Percentiles rank a stretch among this genome's conserved stretches.
Evolutionary conservation across 495 filamentous ascomycete genomes (phyloP).

Genomic region (Symbiotaphrina buchneri): DNA sequence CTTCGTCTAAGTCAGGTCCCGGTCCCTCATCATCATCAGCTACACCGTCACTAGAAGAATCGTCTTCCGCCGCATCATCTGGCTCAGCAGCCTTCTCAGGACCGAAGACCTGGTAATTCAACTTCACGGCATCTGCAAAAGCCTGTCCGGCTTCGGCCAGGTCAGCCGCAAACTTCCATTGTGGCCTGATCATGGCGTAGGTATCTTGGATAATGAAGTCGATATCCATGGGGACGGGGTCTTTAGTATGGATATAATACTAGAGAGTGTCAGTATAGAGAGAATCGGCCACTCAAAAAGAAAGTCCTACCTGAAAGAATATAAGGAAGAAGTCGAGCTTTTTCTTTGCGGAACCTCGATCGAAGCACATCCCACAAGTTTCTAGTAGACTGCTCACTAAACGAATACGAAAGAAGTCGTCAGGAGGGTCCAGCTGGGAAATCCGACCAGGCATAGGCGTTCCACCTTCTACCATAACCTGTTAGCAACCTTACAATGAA

Average conservation of each 20-base stretch:
- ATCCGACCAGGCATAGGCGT: slow-evolving; percentile 55
- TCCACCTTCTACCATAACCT: slow-evolving; percentile 30
- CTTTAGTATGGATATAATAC: slow-evolving; percentile 93
- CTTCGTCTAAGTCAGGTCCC: slow-evolving; percentile 27
- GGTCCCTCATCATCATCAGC: slow-evolving; percentile 19
- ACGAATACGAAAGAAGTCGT: slow-evolving; percentile 90
- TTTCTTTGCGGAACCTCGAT: slow-evolving; percentile 79
- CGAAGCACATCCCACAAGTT: slow-evolving; percentile 90
- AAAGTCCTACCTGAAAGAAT: slow-evolving; percentile 80
- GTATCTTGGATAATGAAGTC: slow-evolving; percentile 95
- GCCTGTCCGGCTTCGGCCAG: slow-evolving; percentile 63
- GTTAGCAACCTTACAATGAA: too few relatives aligned
- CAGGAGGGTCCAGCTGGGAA: slow-evolving; percentile 60
- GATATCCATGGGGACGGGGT: slow-evolving; percentile 83
- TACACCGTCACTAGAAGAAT: slow-evolving; percentile 39
- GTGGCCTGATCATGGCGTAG: slow-evolving; percentile 57
- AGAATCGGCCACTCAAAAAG: not conserved
- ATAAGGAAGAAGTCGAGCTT: slow-evolving; percentile 97
- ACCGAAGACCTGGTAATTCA: slow-evolving; percentile 65
- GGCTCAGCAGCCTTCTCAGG: slow-evolving; percentile 38
- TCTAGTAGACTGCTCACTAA: slow-evolving; percentile 77
- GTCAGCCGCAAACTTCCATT: slow-evolving; percentile 70
- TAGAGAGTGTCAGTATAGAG: slow-evolving; percentile 10
- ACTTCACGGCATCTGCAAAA: slow-evolving; percentile 69
- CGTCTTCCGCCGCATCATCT: slow-evolving; percentile 47